Conservation (phyloP, 176 grass and related monocot genomes). For the Aegilops umbellulata region DNA sequence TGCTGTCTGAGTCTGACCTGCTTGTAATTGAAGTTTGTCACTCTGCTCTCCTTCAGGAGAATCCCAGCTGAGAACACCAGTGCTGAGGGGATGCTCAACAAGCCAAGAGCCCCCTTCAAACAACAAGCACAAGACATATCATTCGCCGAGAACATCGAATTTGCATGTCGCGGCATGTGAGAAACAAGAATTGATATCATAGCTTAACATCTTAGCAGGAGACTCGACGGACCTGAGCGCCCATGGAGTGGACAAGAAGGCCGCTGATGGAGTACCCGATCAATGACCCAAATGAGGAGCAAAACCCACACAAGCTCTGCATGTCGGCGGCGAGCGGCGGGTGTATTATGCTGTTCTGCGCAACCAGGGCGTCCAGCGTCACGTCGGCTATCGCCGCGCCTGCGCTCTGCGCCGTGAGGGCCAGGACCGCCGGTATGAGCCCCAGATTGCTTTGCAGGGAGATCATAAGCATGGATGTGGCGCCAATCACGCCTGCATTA, state of each 20-base stretch:
- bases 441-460: conserved; percentile 44
- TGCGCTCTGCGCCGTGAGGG: conserved; percentile 54
- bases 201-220: background rate
- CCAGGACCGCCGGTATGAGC: conserved; percentile 38
- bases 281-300: conserved; percentile 71
- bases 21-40: conserved; percentile 49
- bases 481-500: conserved; percentile 62
- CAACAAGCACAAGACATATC: conserved; percentile 1
- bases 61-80: conserved; percentile 69
- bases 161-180: background rate
- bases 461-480: conserved; percentile 61
- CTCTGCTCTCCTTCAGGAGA: conserved; percentile 57
- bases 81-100: conserved; percentile 71
- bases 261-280: conserved; percentile 80
- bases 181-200: background rate
- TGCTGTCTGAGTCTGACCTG: conserved; percentile 41
- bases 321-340: conserved; percentile 69
- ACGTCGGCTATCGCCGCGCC: conserved; percentile 74
- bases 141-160: background rate
- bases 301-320: conserved; percentile 74
- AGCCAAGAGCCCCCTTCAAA: conserved; percentile 69
- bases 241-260: conserved; percentile 75
- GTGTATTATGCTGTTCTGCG: conserved; percentile 65
- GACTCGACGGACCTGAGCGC: conserved; percentile 57
- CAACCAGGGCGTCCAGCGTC: conserved; percentile 78